Evolutionary conservation across 2,329 filamentous ascomycete genomes (phyloP), one percentile per base, ranked within the genome.

Genomic region (Fusarium brachygibbosum): DNA sequence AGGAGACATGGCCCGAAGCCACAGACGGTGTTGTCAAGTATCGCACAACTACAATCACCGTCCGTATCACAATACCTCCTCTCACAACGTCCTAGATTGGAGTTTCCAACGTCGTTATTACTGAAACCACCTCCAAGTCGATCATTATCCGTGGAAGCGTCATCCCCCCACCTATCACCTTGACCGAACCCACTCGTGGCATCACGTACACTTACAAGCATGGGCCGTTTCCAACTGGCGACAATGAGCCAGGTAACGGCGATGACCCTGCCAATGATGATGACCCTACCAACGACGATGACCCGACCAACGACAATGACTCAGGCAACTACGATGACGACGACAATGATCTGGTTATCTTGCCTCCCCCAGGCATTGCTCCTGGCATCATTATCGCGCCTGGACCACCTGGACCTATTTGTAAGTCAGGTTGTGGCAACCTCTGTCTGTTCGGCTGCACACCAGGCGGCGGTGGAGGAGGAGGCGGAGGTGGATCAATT

Each of bases 41-140:
- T 31, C 55, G 46, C 12, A 67, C 61, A 31, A 61, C 55, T 0
- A 67, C 56, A n/a, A 66, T 67, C 55, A 67, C 61, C 1, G 56
- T 66, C 7, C 57, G 19, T 1, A 61, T 66, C 37, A 67, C 63
- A 4, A 32, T 67, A 1, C 63, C 63, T 5, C 63, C 61, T 10
- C 19, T 67, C 9, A 66, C 55, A 5, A 53, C 63, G 1, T 52
- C 63, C 6, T 5, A 56, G 31, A 65, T 66, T 51, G 59, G n/a
- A 3, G 54, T 66, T 7, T 64, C 63, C 21, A 66, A 55, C 23
- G 45, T 66, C 12, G 37, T 66, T 9, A 16, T 66, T 12, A 66
- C 42, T 17, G 54, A 28, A 6, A 48, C 59, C 4, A 60, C 38
- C 9, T 66, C 60, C 4, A 59, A 41, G 16, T 42, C 49, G 31